phyloP scores from a whole-genome alignment of 2,329 filamentous ascomycete genomes.

The Colletotrichum somersetense region DNA sequence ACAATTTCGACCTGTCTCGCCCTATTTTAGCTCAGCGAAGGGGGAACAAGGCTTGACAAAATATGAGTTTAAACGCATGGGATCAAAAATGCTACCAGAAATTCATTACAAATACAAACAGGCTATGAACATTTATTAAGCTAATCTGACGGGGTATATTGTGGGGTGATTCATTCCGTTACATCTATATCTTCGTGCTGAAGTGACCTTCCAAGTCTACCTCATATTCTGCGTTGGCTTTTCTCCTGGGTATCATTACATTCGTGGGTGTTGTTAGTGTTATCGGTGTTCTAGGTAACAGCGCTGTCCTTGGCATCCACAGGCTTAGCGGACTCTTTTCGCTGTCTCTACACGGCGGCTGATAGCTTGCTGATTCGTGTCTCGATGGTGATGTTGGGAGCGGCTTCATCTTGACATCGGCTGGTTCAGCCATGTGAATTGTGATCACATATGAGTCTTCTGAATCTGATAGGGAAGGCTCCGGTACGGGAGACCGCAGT shows the following conservation, averaged over 20 bases:
- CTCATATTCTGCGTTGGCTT: constrained; percentile 23
- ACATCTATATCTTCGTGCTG: constrained; percentile 29
- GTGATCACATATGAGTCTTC: constrained; percentile 12
- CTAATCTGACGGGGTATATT: background rate
- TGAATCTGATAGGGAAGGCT: background rate
- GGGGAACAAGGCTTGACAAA: background rate
- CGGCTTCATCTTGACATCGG: constrained; percentile 32
- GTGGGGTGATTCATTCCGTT: background rate
- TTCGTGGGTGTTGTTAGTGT: constrained; percentile 16
- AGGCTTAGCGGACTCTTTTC: background rate
- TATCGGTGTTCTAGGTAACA: background rate
- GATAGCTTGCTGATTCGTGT: background rate
- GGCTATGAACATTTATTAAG: background rate
- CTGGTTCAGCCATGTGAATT: constrained; percentile 18
- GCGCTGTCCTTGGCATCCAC: background rate
- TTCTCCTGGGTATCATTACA: constrained; percentile 2
- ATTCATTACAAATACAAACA: background rate
- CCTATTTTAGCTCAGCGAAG: no score
- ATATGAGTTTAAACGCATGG: background rate
- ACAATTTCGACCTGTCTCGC: background rate
- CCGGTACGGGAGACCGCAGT: background rate
- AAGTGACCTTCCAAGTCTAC: constrained; percentile 24
- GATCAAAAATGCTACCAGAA: background rate
- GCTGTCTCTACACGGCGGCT: constrained; percentile 21
- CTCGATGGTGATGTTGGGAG: constrained; percentile 17